Base-by-base conservation (phyloP, 2,329 filamentous ascomycete genomes). In the Pseudocercospora pini-densiflorae region DNA sequence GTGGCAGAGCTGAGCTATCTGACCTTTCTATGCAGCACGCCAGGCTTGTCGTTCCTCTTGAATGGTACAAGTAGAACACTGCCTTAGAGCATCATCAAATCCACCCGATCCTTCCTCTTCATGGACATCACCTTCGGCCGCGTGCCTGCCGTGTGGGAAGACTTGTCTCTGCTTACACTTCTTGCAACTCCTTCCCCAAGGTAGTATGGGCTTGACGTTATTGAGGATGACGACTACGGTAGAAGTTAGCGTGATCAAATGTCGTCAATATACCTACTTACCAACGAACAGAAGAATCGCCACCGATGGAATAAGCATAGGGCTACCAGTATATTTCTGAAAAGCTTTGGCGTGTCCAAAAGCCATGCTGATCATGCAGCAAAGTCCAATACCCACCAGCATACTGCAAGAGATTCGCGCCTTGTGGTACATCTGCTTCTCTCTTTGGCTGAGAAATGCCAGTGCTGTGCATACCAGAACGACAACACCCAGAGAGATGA, bases 401-500 rank as follows among this genome's bases (percentile, higher is more conserved):
- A 51, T 23, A 14, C 47, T 23, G 19, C 47, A 51, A 27, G 9
- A 9, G 19, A 51, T 23, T 23, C 47, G 47, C 23, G 47, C 47
- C 24, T 51, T 51, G 21, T 51, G 47, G 47, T 51, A 51, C 47
- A 51, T 14, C 12, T 51, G 47, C 6, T 51, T 51, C 47, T 51
- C 47, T 51, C 47, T 23, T 27, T 51, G 47, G 24, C 47, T 51
- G 1, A 51, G 21, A 43, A 49, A 36, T 64, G 62, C 47, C 47
- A 43, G 45, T 40, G 59, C 16, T 31, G 59, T 27, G 43, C 59
- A 23, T 60, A 51, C 62, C 31, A 64, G 12, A 55, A 60, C 45
- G 53, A 64, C 31, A 54, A 64, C 33, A 53, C 55, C 47, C 61
- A 64, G 23, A 40, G 57, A 24, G 45, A 47, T 5, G 40, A 43